Evolutionary conservation across 2,329 filamentous ascomycete genomes (phyloP).

Genomic region (Elsinoe perseae): DNA sequence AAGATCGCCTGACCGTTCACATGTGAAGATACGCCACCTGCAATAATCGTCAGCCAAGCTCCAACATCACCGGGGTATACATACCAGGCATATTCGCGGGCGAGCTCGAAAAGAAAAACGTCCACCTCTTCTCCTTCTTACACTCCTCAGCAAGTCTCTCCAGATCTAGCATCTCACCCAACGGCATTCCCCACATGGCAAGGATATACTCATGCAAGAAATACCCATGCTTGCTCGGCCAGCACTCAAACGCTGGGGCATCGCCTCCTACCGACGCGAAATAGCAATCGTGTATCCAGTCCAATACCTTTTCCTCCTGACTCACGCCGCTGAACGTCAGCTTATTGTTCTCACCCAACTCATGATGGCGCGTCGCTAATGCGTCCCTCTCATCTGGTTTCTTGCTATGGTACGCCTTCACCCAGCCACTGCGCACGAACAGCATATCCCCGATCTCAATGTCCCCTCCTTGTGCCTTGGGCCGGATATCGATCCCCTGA

Average conservation of each 20-base stretch:
- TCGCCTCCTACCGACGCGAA: slow-evolving; percentile 61
- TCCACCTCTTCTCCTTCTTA: slow-evolving; percentile 18
- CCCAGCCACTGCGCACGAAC: slow-evolving; percentile 56
- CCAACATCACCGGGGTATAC: slow-evolving; percentile 1
- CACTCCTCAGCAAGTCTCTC: slow-evolving; percentile 31
- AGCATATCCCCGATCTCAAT: slow-evolving; percentile 51
- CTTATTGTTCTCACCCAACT: slow-evolving; percentile 33
- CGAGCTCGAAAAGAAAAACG: slow-evolving; percentile 47
- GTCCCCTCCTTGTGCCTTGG: slow-evolving; percentile 46
- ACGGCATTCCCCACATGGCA: slow-evolving; percentile 46
- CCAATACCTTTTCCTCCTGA: slow-evolving; percentile 49
- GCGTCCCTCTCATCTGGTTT: slow-evolving; percentile 38
- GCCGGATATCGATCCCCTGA: slow-evolving; percentile 55
- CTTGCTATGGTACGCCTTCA: slow-evolving; percentile 49
- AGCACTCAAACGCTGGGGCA: slow-evolving; percentile 52
- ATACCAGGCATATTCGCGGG: slow-evolving; percentile 51
- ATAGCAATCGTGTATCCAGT: slow-evolving; percentile 43
- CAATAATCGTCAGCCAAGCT: not conserved
- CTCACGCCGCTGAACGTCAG: slow-evolving; percentile 44
- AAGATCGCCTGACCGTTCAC: slow-evolving; percentile 38
- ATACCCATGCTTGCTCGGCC: slow-evolving; percentile 27
- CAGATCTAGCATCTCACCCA: slow-evolving; percentile 52
- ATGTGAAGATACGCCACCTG: slow-evolving; percentile 35
- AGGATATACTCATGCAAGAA: slow-evolving; percentile 42
- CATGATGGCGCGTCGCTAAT: slow-evolving; percentile 39